phyloP scores from a whole-genome alignment of 805 yeast species.

The Schwanniomyces pseudopolymorphus region DNA sequence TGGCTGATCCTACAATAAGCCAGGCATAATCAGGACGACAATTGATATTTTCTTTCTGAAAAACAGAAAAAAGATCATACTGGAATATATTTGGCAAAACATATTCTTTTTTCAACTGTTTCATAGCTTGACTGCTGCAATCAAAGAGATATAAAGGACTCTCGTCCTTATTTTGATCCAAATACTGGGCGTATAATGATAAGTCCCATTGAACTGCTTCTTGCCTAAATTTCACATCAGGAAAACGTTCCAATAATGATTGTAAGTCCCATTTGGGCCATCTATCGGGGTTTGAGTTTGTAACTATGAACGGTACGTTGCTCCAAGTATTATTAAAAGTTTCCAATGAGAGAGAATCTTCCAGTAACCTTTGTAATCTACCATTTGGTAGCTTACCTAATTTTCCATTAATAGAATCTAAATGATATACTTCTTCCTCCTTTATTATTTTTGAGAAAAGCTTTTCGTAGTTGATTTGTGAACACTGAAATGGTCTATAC shows the following conservation, averaged over 20 bases:
- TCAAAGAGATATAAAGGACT: slow-evolving; percentile 85
- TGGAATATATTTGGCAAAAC: slow-evolving; percentile 53
- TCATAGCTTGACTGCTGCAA: slow-evolving; percentile 70
- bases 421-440: slow-evolving; percentile 40
- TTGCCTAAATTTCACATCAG: slow-evolving; percentile 68
- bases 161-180: slow-evolving; percentile 66
- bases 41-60: slow-evolving; percentile 29
- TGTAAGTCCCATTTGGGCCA: slow-evolving; percentile 71
- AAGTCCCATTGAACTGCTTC: slow-evolving; percentile 85
- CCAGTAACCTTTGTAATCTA: slow-evolving; percentile 54
- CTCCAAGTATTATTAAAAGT: slow-evolving; percentile 48
- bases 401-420: slow-evolving; percentile 14
- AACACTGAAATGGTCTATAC: slow-evolving; percentile 80
- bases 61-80: slow-evolving; percentile 60
- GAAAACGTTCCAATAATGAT: slow-evolving; percentile 50
- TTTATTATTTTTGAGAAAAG: slow-evolving; percentile 49
- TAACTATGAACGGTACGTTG: slow-evolving; percentile 65
- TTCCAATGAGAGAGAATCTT: slow-evolving; percentile 40
- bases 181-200: slow-evolving; percentile 58
- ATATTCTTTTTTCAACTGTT: slow-evolving; percentile 53
- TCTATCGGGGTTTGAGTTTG: slow-evolving; percentile 25
- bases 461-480: slow-evolving; percentile 60
- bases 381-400: slow-evolving; percentile 29
- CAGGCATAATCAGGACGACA: slow-evolving; percentile 91
- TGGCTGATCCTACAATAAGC: slow-evolving; percentile 79